Base-by-base conservation (phyloP, 495 filamentous ascomycete genomes). In the Aspergillus bridgeri region DNA sequence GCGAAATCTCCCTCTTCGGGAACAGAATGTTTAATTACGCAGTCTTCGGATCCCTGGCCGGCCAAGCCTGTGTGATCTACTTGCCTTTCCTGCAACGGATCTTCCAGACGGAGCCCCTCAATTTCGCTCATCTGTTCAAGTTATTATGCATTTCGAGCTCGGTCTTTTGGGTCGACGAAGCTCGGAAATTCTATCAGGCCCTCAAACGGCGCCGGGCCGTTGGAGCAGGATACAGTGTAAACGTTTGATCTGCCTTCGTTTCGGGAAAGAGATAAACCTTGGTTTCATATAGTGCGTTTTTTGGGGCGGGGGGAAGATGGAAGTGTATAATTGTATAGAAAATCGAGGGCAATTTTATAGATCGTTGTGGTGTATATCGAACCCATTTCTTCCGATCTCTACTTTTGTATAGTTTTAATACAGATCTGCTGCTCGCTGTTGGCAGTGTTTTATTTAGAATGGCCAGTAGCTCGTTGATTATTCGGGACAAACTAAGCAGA, bases 11-110 rank as follows among this genome's bases (percentile, higher is more conserved):
- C 19, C 62, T 97, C 2, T 88, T 91, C 46, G 82, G 83, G 8
- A 98, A 98, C 66, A 88, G 84, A 47, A 91, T 97, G 78, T 98
- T 98, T 73, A 98, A 97, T 71, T 94, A 90, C 76, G 90, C 92
- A 3, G 93, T 98, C 1, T 81, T 86, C 3, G 83, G 90, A 20
- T 93, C 89, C 60, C 69, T 98, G 18, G 77, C 87, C 19, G 92
- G 94, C 6, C 94, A 98, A 70, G 72, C 91, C 49, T 81, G 89
- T 49, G 95, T 98, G 48, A 90, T 98, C 50, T 98, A 97, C 69
- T 84, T 97, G 45, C 94, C 94, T 0, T 89, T 91, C 75, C 72
- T 98, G 66, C 94, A 98, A 75, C 82, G 87, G 43, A 85, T 97
- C 22, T 98, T 98, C 76, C 92, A 97, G 77, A 98, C 94, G 1